Conservation (phyloP, 2,329 filamentous ascomycete species). For the Sordariomycetes sp. region DNA sequence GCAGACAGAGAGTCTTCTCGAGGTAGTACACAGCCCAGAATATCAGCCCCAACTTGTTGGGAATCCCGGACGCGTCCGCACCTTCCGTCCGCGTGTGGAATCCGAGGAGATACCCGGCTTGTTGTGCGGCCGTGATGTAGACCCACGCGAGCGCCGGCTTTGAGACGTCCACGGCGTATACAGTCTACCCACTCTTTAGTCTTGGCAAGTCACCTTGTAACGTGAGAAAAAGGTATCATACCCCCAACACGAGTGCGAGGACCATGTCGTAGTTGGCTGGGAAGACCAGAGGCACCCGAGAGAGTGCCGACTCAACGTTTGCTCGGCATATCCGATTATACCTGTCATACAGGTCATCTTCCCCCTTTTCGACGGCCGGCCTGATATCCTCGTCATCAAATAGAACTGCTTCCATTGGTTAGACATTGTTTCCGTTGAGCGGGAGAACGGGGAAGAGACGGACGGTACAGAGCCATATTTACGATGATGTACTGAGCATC, state of each 20-base stretch:
- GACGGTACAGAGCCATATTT: too few species aligned
- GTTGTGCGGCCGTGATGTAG: slow-evolving; percentile 10
- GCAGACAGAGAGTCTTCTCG: slow-evolving; percentile 40
- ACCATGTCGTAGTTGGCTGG: not conserved
- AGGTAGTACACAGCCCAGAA: slow-evolving; percentile 47
- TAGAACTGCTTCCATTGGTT: too few species aligned
- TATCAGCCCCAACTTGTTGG: slow-evolving; percentile 13
- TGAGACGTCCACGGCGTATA: not conserved
- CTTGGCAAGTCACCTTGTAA: too few species aligned
- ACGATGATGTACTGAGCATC: too few species aligned
- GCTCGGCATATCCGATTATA: slow-evolving; percentile 25
- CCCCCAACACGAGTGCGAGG: not conserved
- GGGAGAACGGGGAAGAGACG: too few species aligned
- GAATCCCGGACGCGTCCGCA: not conserved
- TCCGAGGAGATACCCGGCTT: slow-evolving; percentile 15
- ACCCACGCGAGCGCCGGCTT: not conserved
- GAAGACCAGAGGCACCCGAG: not conserved
- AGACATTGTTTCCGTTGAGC: too few species aligned
- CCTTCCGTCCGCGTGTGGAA: slow-evolving; percentile 10
- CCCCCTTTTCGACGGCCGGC: too few species aligned
- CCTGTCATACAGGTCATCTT: slow-evolving; percentile 6
- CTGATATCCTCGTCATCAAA: too few species aligned
- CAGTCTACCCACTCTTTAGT: not conserved
- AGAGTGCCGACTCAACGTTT: slow-evolving; percentile 24
- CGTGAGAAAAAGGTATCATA: not conserved